A percentile compares a stretch with the other conserved stretches of the same genome.
phyloP scores from a whole-genome alignment of 1,284 basidiomycete species.

The Ustilago hordei region DNA sequence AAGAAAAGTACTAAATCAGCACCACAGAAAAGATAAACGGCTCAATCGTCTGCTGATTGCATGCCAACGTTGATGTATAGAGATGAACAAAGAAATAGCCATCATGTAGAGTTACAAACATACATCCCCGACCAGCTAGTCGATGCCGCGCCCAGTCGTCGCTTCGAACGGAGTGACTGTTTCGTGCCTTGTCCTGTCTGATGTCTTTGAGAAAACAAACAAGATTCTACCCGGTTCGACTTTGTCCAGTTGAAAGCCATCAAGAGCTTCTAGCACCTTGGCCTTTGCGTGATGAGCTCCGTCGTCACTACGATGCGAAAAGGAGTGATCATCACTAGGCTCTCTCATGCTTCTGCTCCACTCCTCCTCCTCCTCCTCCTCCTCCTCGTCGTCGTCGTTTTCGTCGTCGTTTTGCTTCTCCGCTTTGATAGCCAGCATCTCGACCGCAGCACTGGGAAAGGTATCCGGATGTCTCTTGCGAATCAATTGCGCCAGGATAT shows the following conservation, averaged over 20 bases:
- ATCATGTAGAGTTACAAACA: neutral
- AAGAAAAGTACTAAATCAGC: constrained; percentile 20
- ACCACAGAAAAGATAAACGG: neutral
- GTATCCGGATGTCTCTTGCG: constrained; percentile 5
- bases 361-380: constrained; percentile 22
- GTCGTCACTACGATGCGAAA: constrained; percentile 14
- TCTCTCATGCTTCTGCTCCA: constrained; percentile 39
- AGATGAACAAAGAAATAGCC: neutral
- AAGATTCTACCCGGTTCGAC: constrained; percentile 43
- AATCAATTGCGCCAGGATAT: constrained; percentile 29
- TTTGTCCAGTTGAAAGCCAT: constrained; percentile 27
- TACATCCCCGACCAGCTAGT: neutral
- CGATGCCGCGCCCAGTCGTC: constrained; percentile 13
- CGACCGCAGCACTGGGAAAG: neutral
- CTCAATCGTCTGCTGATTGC: neutral
- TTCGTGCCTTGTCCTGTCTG: constrained; percentile 23
- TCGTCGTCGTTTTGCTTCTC: constrained; percentile 20
- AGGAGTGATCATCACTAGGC: constrained; percentile 33
- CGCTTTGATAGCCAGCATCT: constrained; percentile 12
- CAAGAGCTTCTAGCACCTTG: neutral
- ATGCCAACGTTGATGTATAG: neutral
- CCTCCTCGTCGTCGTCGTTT: too few relatives aligned
- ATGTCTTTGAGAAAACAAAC: constrained; percentile 52
- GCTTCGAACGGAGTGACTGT: neutral
- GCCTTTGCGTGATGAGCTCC: constrained; percentile 2